Conservation (phyloP, 805 yeast species). For the Metschnikowia arizonensis region DNA sequence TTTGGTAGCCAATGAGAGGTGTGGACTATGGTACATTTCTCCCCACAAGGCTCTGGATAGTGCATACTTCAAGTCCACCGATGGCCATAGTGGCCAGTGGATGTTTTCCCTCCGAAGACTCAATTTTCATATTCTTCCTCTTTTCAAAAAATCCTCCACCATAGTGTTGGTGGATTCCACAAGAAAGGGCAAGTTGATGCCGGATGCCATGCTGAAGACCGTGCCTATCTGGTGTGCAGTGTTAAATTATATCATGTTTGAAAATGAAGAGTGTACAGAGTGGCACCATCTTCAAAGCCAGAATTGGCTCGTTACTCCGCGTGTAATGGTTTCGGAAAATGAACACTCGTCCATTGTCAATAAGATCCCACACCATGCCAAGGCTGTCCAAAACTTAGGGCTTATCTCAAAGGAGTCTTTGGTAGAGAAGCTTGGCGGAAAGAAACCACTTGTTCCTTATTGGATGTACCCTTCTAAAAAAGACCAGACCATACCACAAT, state of each 20-base stretch:
- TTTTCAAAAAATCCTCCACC: conserved; percentile 43
- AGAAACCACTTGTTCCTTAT: conserved; percentile 55
- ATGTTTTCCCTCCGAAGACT: conserved; percentile 67
- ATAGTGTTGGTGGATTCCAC: conserved; percentile 76
- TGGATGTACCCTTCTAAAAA: conserved; percentile 61
- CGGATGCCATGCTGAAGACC: conserved; percentile 84
- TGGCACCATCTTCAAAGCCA: conserved; percentile 7
- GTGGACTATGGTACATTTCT: conserved; percentile 81
- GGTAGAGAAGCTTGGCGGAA: conserved; percentile 22
- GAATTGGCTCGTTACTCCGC: conserved; percentile 47
- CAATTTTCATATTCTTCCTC: conserved; percentile 64
- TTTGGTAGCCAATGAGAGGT: conserved; percentile 70
- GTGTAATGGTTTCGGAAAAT: conserved; percentile 49
- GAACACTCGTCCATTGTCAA: conserved; percentile 51
- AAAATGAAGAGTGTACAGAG: conserved; percentile 14
- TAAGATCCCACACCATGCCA: conserved; percentile 47
- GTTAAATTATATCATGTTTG: conserved; percentile 52
- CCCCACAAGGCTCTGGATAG: conserved; percentile 41
- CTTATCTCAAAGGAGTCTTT: conserved; percentile 35
- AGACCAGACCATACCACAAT: conserved; percentile 1
- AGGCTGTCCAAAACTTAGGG: conserved; percentile 38
- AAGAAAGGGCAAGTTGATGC: conserved; percentile 76
- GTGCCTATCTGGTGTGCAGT: conserved; percentile 92
- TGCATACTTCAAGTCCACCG: conserved; percentile 84
- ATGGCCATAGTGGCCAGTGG: conserved; percentile 86